Percentiles rank a stretch among this genome's conserved stretches.
phyloP scores from a whole-genome alignment of 2,329 filamentous ascomycete genomes.

The Kalaharituber pfeilii region DNA sequence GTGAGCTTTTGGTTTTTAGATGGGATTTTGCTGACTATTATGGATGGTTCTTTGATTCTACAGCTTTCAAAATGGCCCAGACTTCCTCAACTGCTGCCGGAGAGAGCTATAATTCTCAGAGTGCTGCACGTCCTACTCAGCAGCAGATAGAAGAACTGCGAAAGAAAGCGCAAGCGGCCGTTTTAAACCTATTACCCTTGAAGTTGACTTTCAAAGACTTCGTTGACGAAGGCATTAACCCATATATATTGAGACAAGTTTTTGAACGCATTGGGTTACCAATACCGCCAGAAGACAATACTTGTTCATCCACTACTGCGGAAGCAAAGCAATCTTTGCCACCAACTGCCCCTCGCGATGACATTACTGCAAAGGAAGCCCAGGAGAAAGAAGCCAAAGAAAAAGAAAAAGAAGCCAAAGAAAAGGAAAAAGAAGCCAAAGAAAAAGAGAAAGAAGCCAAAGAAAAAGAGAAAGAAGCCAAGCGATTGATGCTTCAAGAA shows the following conservation, averaged over 20 bases:
- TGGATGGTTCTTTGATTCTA: no score
- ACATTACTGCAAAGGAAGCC: no score
- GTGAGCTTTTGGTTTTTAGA: no score
- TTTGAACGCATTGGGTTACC: conserved; percentile 33
- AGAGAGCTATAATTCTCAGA: no score
- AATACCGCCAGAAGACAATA: conserved; percentile 10
- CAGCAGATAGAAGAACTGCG: conserved; percentile 16
- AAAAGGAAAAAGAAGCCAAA: neutral
- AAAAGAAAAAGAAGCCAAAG: conserved; percentile 2
- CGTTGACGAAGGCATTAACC: conserved; percentile 35
- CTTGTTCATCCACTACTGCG: no score
- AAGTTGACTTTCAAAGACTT: conserved; percentile 39
- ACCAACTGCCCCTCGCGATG: conserved; percentile 20
- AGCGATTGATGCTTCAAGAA: neutral
- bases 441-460: neutral
- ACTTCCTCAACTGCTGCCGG: no score
- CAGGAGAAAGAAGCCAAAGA: neutral
- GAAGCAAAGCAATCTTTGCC: conserved; percentile 17
- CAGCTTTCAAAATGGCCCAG: no score
- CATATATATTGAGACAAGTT: conserved; percentile 31
- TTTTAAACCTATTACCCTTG: conserved; percentile 30
- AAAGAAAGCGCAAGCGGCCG: conserved; percentile 26
- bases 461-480: neutral
- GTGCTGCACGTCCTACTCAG: neutral
- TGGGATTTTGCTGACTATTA: no score